These are phyloP conservation scores for Raffaelea albimanens DNA, from an alignment of 2,329 filamentous ascomycete genomes.

Conservation along the genomic window DNA sequence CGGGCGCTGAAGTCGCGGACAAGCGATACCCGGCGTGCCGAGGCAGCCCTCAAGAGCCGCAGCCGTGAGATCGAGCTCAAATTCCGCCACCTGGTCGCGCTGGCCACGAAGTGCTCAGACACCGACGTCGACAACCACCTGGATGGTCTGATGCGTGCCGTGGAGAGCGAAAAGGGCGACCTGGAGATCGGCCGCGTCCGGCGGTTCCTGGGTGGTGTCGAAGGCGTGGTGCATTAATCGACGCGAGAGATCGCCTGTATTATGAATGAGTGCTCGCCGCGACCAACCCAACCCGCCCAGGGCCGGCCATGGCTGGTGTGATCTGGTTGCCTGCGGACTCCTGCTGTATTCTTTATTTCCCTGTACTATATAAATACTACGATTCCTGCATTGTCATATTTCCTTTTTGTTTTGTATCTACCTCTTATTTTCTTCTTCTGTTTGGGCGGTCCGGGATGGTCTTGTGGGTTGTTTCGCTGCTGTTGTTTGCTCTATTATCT, in stretches of 20 bases:
- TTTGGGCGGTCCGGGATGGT: too few species aligned
- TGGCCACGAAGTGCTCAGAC: slow-evolving; percentile 76
- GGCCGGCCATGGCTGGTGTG: too few species aligned
- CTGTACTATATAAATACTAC: too few species aligned
- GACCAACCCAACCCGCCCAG: too few species aligned
- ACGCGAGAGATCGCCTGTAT: not conserved
- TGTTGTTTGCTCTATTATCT: too few species aligned
- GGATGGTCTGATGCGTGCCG: slow-evolving; percentile 70
- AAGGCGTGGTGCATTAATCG: slow-evolving; percentile 35
- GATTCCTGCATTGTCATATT: too few species aligned
- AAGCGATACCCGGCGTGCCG: slow-evolving; percentile 54
- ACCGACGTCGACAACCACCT: slow-evolving; percentile 71
- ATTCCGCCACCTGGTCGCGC: slow-evolving; percentile 77
- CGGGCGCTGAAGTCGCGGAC: slow-evolving; percentile 64
- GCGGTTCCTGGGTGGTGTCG: slow-evolving; percentile 71
- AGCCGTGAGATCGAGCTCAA: slow-evolving; percentile 79
- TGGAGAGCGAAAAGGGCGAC: slow-evolving; percentile 76
- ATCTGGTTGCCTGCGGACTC: too few species aligned
- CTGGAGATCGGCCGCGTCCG: slow-evolving; percentile 68
- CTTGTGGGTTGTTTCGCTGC: too few species aligned
- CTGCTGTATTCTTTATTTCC: too few species aligned
- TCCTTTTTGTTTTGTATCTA: too few species aligned
- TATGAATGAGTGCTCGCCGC: too few species aligned
- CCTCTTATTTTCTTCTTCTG: too few species aligned
- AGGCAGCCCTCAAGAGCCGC: slow-evolving; percentile 63